Base-by-base conservation (phyloP, 192 early-diverging fungal species). In the Lunasporangiospora selenospora region DNA sequence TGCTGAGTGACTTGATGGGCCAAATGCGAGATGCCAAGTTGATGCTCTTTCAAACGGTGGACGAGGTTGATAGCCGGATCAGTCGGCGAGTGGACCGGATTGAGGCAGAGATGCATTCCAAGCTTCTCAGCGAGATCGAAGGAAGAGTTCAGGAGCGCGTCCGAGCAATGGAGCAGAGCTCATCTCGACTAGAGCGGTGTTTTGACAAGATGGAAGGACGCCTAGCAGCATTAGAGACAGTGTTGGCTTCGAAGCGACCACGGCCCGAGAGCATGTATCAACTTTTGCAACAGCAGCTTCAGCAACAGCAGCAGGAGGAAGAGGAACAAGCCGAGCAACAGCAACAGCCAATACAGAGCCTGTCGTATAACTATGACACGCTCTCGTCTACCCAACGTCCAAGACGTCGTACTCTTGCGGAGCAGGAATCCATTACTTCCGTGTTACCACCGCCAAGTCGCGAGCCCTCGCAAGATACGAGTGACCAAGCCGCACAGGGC, bases 261-360 rank as follows among this genome's bases (percentile, higher is more conserved):
- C 53, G 69, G n/a, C 69, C 69, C n/a, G 69, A 73, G 55, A 73
- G 69, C 23, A 73, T 73, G 69, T 73, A 73, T 31, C 69, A 73
- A 18, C 49, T 73, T 0, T 21, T 73, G 16, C 69, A 73, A 11
- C 69, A 73, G 36, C 69, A 73, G 33, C 55, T 62, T 15, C 69
- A 73, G 23, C 67, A 70, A 31, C 69, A 73, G 27, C 58, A 65
- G 15, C 40, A 45, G 10, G 42, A 67, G 36, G 43, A 46, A 3
- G 45, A 50, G 0, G 46, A 49, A 11, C 58, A 62, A 44, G 21
- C 26, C 46, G 16, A 46, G 33, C 53, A 6, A 3, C 15, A 44
- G 21, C n/a, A 15, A 31, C 36, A 26, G 3, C 18, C 12, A 31
- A 10, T 15, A 24, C 47, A 29, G 15, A 48, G 46, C 27, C n/a